Conservation (phyloP, 192 early-diverging fungal genomes). For the Dimargaris xerosporica region DNA sequence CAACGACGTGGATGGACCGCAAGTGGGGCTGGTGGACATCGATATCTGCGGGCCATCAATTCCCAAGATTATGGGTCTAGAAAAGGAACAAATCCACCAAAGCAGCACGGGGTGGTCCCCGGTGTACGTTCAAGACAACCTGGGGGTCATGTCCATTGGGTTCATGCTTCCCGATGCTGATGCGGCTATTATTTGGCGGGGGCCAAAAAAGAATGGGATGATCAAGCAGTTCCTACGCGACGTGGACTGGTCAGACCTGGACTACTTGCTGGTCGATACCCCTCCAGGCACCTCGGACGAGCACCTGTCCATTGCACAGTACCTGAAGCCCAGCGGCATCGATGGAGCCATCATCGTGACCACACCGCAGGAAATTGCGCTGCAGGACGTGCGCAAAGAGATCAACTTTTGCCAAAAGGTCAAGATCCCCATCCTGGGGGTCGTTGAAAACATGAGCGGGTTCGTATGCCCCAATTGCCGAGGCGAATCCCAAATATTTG, state of each 20-base stretch:
- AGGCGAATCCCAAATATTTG: constrained; percentile 58
- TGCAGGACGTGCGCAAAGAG: constrained; percentile 91
- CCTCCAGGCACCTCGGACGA: constrained; percentile 97
- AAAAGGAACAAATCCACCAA: constrained; percentile 68
- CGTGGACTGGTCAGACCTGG: constrained; percentile 83
- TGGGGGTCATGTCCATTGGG: constrained; percentile 83
- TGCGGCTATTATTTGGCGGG: constrained; percentile 90
- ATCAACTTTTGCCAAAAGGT: constrained; percentile 89
- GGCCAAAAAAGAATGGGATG: constrained; percentile 78
- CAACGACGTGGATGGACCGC: constrained; percentile 10
- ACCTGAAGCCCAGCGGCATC: constrained; percentile 56
- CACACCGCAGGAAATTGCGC: constrained; percentile 79
- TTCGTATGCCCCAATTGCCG: constrained; percentile 88
- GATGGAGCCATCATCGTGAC: constrained; percentile 85
- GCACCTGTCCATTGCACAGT: constrained; percentile 74
- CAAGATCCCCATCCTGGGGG: constrained; percentile 71
- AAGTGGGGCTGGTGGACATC: constrained; percentile 84
- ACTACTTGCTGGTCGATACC: constrained; percentile 89
- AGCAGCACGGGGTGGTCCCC: constrained; percentile 66
- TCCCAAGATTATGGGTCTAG: constrained; percentile 84
- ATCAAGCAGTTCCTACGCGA: constrained; percentile 96
- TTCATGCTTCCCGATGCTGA: constrained; percentile 81
- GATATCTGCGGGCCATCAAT: constrained; percentile 93
- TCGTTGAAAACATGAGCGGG: constrained; percentile 96
- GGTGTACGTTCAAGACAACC: constrained; percentile 60